These are phyloP conservation scores for Neurospora tetrasperma DNA, from an alignment of 495 filamentous ascomycete species.

Conservation along the genomic window DNA sequence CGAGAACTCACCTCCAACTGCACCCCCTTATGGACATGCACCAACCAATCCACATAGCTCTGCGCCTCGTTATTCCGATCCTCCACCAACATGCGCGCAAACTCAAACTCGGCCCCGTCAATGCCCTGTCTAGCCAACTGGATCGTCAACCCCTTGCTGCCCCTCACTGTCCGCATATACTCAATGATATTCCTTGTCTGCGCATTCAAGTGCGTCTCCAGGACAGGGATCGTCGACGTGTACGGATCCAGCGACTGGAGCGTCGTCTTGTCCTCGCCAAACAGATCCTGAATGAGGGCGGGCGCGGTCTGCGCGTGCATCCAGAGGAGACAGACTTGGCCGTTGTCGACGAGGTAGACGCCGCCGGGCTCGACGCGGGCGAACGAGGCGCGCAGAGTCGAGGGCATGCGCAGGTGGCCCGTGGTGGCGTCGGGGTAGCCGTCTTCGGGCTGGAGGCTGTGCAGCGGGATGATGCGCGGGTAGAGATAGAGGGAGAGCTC, in stretches of 20 bases:
- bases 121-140: conserved; percentile 89
- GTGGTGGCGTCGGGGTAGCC: conserved; percentile 77
- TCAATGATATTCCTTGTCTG: conserved; percentile 91
- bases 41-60: conserved; percentile 97
- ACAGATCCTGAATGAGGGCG: conserved; percentile 83
- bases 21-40: conserved; percentile 85
- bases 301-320: conserved; percentile 65
- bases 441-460: conserved; percentile 77
- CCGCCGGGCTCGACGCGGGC: conserved; percentile 86
- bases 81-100: conserved; percentile 81
- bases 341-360: conserved; percentile 96
- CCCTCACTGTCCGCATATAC: conserved; percentile 69
- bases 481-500: conserved; percentile 93
- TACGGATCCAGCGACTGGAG: conserved; percentile 71
- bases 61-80: conserved; percentile 96
- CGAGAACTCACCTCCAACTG: conserved; percentile 59
- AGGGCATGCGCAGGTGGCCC: conserved; percentile 75
- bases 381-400: conserved; percentile 73
- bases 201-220: conserved; percentile 89
- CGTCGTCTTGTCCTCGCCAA: conserved; percentile 64
- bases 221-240: conserved; percentile 59
- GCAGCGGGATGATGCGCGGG: conserved; percentile 82
- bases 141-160: conserved; percentile 77
- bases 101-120: conserved; percentile 94
- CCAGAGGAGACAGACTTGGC: conserved; percentile 85